These are phyloP conservation scores for Corylus avellana DNA, from an alignment of 306 rosid species.

Conservation along the genomic window DNA sequence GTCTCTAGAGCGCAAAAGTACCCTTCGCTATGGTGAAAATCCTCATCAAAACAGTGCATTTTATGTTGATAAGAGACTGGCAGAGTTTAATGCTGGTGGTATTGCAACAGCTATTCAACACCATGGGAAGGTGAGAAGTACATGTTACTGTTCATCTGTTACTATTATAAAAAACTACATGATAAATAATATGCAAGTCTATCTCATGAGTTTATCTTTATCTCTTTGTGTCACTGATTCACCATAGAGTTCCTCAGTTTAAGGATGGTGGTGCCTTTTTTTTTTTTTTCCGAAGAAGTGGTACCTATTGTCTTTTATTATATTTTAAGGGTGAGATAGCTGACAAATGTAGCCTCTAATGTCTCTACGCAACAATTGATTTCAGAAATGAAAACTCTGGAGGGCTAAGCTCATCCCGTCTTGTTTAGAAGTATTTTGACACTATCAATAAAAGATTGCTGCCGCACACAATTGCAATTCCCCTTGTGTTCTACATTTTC, in stretches of 20 bases:
- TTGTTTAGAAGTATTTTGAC: neutral
- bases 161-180: neutral
- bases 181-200: neutral
- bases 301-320: neutral
- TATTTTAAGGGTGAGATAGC: neutral
- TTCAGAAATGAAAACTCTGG: neutral
- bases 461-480: neutral
- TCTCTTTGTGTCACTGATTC: neutral
- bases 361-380: neutral
- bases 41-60: constrained; percentile 92
- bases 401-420: neutral
- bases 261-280: neutral
- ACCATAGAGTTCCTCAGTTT: too few species aligned
- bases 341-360: neutral
- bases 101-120: constrained; percentile 91
- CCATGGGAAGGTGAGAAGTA: constrained; percentile 75
- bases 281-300: neutral
- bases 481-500: neutral
- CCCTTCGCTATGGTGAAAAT: constrained; percentile 94
- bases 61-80: constrained; percentile 76
- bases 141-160: constrained; percentile 16
- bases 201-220: neutral
- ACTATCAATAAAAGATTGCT: neutral
- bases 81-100: constrained; percentile 85
- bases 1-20: constrained; percentile 64